phyloP scores from a whole-genome alignment of 1,139 yeast species.

The Diutina pseudorugosa region DNA sequence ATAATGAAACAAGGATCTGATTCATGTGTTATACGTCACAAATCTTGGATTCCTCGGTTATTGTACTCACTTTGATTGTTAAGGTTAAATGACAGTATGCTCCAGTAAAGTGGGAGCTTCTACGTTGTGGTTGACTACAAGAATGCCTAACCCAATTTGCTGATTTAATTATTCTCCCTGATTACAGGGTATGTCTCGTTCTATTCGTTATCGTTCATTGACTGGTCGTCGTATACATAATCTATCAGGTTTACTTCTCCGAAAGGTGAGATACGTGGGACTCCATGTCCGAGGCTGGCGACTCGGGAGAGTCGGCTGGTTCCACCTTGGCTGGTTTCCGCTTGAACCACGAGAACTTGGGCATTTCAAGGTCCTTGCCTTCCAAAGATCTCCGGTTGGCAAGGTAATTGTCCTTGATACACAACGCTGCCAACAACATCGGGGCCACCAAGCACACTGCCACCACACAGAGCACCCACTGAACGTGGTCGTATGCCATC shows the following conservation, averaged over 20 bases:
- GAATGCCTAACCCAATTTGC: too few species aligned
- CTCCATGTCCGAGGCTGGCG: background rate
- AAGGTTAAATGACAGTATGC: too few species aligned
- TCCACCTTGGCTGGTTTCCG: background rate
- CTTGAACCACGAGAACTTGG: background rate
- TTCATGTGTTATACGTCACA: too few species aligned
- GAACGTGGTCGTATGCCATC: constrained; percentile 46
- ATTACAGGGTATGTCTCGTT: too few species aligned
- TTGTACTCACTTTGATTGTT: too few species aligned
- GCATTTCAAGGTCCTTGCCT: constrained; percentile 3
- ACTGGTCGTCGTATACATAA: too few species aligned
- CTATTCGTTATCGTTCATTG: too few species aligned
- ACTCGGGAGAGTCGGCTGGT: background rate
- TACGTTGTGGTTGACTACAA: too few species aligned
- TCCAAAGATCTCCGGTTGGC: constrained; percentile 24
- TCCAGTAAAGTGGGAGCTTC: too few species aligned
- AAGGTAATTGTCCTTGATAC: constrained; percentile 43
- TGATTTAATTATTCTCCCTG: too few species aligned
- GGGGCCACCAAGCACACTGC: constrained; percentile 48
- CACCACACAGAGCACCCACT: constrained; percentile 42
- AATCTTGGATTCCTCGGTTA: too few species aligned
- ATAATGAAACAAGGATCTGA: too few species aligned
- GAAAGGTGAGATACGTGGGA: background rate
- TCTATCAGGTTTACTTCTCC: background rate
- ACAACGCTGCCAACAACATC: constrained; percentile 33